Percentiles rank a stretch among this genome's conserved stretches.
phyloP scores from a whole-genome alignment of 257 asterid genomes.

The Agastache rugosa region DNA sequence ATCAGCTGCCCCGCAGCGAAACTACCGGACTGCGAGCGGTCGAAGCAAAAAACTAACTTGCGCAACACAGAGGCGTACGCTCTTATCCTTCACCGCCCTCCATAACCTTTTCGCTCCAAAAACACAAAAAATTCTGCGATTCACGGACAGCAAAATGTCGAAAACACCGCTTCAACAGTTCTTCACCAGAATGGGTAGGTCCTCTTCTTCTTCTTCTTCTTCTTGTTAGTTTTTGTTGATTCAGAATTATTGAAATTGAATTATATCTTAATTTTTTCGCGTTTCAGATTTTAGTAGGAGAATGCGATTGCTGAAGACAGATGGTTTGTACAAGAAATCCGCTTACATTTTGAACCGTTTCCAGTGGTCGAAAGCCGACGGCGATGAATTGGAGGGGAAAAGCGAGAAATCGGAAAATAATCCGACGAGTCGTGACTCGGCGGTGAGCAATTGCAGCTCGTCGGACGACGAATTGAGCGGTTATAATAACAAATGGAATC shows the following conservation, averaged over 20 bases:
- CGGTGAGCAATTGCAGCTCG: slow-evolving; percentile 40
- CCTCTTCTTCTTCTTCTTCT: slow-evolving; percentile 17
- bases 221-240: slow-evolving; percentile 10
- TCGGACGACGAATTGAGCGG: slow-evolving; percentile 47
- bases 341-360: slow-evolving; percentile 55
- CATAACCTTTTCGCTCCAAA: background rate
- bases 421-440: slow-evolving; percentile 31
- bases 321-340: slow-evolving; percentile 40
- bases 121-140: slow-evolving; percentile 10
- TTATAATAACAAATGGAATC: slow-evolving; percentile 63
- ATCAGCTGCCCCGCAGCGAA: background rate
- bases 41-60: slow-evolving; percentile 20
- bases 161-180: slow-evolving; percentile 46
- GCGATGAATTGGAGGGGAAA: slow-evolving; percentile 38
- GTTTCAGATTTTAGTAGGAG: slow-evolving; percentile 54
- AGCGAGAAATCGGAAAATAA: slow-evolving; percentile 35
- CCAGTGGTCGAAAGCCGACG: slow-evolving; percentile 65
- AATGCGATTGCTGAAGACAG: slow-evolving; percentile 46
- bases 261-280: background rate
- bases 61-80: slow-evolving; percentile 15
- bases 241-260: background rate
- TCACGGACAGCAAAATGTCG: slow-evolving; percentile 42
- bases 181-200: slow-evolving; percentile 47
- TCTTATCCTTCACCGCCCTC: slow-evolving; percentile 15
- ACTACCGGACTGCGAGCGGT: slow-evolving; percentile 25